Percentiles rank a stretch among this genome's conserved stretches.
These are phyloP conservation scores for Aphanomyces cochlioides DNA, from an alignment of 352 stramenopile genomes.

Conservation along the genomic window DNA sequence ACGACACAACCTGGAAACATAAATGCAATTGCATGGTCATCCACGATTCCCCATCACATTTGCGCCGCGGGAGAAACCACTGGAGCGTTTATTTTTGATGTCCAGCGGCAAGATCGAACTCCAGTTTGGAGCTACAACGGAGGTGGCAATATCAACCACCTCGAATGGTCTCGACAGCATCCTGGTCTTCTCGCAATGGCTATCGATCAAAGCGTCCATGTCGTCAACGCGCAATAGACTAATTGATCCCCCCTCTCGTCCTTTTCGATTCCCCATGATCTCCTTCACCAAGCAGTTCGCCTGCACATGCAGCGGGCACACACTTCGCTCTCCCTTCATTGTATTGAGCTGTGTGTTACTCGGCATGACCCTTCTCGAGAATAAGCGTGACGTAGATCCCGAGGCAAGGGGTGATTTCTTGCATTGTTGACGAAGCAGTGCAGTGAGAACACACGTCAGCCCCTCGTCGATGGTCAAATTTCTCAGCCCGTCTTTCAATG, in stretches of 20 bases:
- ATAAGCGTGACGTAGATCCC: too few relatives aligned
- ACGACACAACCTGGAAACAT: conserved; percentile 41
- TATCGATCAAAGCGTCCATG: conserved; percentile 84
- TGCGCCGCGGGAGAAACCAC: conserved; percentile 94
- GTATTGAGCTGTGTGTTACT: too few relatives aligned
- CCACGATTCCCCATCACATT: conserved; percentile 92
- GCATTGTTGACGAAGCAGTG: too few relatives aligned
- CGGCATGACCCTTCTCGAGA: too few relatives aligned
- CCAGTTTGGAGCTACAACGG: conserved; percentile 89
- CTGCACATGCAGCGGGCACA: too few relatives aligned
- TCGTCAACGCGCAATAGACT: conserved; percentile 39
- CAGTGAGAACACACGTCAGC: too few relatives aligned
- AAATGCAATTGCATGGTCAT: conserved; percentile 97
- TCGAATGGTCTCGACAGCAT: conserved; percentile 78
- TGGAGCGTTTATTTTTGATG: conserved; percentile 96
- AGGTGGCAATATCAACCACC: conserved; percentile 82
- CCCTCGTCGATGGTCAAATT: too few relatives aligned
- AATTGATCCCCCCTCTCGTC: too few relatives aligned
- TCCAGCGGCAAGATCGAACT: conserved; percentile 53
- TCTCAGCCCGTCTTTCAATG: too few relatives aligned
- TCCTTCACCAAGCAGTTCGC: neutral
- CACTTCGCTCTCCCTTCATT: too few relatives aligned
- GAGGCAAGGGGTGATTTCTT: too few relatives aligned
- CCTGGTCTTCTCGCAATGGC: conserved; percentile 87
- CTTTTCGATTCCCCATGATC: neutral